Percentiles rank a stretch among this genome's conserved stretches.
These are phyloP conservation scores for Cutaneotrichosporon dermatis DNA, from an alignment of 1,284 basidiomycete species.

Conservation along the genomic window DNA sequence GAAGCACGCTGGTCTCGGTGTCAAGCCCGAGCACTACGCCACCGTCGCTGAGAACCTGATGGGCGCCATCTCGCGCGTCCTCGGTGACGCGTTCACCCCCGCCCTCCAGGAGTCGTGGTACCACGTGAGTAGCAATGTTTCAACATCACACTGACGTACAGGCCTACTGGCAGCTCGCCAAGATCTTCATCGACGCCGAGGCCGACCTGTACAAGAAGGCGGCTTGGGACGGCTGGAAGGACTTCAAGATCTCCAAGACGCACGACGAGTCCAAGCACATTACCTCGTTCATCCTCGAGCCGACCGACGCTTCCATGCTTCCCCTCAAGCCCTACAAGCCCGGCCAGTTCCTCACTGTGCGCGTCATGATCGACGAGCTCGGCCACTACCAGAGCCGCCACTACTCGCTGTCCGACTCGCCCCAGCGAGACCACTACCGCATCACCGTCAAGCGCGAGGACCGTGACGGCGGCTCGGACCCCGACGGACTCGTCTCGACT, in stretches of 20 bases:
- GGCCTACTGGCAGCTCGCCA: constrained; percentile 24
- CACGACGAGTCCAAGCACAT: constrained; percentile 31
- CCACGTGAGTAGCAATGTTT: constrained; percentile 9
- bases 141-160: no score
- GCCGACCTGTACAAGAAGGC: constrained; percentile 27
- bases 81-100: constrained; percentile 37
- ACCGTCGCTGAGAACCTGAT: constrained; percentile 37
- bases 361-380: constrained; percentile 17
- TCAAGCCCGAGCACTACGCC: constrained; percentile 36
- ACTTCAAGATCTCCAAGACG: constrained; percentile 28
- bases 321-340: constrained; percentile 27
- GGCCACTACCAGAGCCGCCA: constrained; percentile 22
- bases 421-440: constrained; percentile 26
- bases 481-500: constrained; percentile 15
- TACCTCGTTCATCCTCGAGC: constrained; percentile 31
- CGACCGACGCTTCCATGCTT: constrained; percentile 25
- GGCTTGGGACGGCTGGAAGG: constrained; percentile 32
- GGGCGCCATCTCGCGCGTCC: constrained; percentile 30
- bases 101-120: constrained; percentile 37
- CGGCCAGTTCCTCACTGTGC: constrained; percentile 39
- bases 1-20: constrained; percentile 38
- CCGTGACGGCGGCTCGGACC: constrained; percentile 18
- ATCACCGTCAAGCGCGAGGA: constrained; percentile 36
- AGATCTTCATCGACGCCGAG: constrained; percentile 39
- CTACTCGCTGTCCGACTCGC: constrained; percentile 36